These are phyloP conservation scores for Chloranthus sessilifolius DNA, from an alignment of 164 flowering plant genomes.

Conservation along the genomic window DNA sequence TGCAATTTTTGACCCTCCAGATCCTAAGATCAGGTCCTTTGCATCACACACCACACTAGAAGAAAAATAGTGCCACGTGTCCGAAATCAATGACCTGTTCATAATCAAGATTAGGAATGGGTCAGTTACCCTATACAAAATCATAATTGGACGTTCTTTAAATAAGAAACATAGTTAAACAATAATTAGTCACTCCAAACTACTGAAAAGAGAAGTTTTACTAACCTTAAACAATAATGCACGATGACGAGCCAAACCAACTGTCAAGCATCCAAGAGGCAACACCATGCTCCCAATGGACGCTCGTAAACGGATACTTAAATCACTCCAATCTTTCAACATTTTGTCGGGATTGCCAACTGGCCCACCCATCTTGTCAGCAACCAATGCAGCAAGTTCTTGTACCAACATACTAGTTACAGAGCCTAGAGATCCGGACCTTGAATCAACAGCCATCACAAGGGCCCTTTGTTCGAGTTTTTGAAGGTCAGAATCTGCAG, in stretches of 20 bases:
- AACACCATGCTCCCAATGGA: constrained; percentile 76
- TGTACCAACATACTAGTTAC: constrained; percentile 39
- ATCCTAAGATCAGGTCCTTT: too few relatives aligned
- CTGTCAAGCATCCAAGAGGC: constrained; percentile 83
- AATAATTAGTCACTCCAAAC: too few relatives aligned
- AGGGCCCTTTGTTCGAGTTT: constrained; percentile 71
- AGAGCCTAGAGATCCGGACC: constrained; percentile 35
- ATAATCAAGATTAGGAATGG: too few relatives aligned
- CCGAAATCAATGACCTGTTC: too few relatives aligned
- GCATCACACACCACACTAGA: too few relatives aligned
- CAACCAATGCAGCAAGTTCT: constrained; percentile 68
- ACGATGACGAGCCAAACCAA: constrained; percentile 96
- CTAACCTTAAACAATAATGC: constrained; percentile 86
- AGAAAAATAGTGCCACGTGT: too few relatives aligned
- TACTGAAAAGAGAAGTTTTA: not conserved
- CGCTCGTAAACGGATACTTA: constrained; percentile 47
- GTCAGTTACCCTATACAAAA: too few relatives aligned
- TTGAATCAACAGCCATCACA: constrained; percentile 47
- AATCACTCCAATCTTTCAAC: constrained; percentile 60
- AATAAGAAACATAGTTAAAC: too few relatives aligned
- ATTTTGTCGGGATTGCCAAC: constrained; percentile 82
- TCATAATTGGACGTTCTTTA: too few relatives aligned
- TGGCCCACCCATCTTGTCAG: constrained; percentile 92
- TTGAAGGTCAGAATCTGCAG: constrained; percentile 65
- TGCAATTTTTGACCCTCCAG: too few relatives aligned